Percentiles rank a stretch among this genome's conserved stretches.
phyloP scores from a whole-genome alignment of 306 rosid species.

The Herpetospermum pedunculosum region DNA sequence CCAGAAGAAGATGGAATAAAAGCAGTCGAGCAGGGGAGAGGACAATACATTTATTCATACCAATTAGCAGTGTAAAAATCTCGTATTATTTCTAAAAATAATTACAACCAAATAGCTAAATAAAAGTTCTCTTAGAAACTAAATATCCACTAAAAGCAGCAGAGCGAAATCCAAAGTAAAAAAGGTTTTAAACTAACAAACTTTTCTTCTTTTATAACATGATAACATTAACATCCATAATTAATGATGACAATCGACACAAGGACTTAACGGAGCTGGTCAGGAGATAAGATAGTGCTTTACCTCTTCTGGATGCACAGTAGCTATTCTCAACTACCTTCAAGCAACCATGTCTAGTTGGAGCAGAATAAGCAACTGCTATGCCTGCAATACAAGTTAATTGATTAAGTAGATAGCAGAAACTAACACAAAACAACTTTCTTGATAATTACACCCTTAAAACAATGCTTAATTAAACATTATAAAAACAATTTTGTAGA shows the following conservation, averaged over 20 bases:
- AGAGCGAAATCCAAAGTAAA: not conserved
- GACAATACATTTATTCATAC: not conserved
- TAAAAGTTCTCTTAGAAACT: not conserved
- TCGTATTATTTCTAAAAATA: not conserved
- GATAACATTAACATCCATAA: too few relatives aligned
- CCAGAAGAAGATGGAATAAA: not conserved
- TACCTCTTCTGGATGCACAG: constrained; percentile 93
- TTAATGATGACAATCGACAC: not conserved
- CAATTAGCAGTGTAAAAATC: not conserved
- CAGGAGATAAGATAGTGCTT: not conserved
- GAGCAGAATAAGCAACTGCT: constrained; percentile 71
- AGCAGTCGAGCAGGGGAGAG: not conserved
- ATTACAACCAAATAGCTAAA: not conserved
- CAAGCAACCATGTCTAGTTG: constrained; percentile 77
- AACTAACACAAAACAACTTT: not conserved
- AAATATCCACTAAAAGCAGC: not conserved
- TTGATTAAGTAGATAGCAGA: not conserved
- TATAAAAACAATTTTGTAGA: not conserved
- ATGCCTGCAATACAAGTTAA: constrained; percentile 38
- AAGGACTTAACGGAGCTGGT: not conserved
- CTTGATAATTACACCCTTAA: not conserved
- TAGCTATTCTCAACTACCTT: constrained; percentile 84
- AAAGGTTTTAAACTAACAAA: not conserved
- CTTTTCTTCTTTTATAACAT: not conserved
- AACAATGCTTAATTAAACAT: not conserved